Conservation (phyloP, 768 basidiomycete genomes). For the Dioszegia hungarica region DNA sequence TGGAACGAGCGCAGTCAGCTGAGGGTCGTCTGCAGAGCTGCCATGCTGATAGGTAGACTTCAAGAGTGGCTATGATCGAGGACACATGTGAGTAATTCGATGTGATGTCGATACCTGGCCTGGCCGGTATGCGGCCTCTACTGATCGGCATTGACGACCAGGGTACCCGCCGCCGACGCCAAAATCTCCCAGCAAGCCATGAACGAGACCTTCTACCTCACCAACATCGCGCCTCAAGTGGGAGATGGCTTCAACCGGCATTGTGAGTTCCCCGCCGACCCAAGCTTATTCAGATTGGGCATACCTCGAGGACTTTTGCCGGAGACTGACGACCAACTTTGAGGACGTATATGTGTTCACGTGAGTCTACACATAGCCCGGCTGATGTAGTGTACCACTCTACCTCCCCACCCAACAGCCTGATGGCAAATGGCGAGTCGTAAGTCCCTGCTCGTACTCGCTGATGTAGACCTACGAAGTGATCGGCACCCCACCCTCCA, state of each 20-base stretch:
- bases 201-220: slow-evolving; percentile 90
- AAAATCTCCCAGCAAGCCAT: slow-evolving; percentile 86
- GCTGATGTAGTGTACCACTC: slow-evolving; percentile 61
- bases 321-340: slow-evolving; percentile 78
- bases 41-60: too few species aligned
- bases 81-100: slow-evolving; percentile 95
- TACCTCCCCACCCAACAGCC: slow-evolving; percentile 79
- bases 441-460: not conserved
- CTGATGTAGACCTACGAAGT: slow-evolving; percentile 70
- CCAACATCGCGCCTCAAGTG: slow-evolving; percentile 97
- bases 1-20: too few species aligned
- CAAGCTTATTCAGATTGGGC: slow-evolving; percentile 72
- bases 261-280: slow-evolving; percentile 57
- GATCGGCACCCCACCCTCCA: slow-evolving; percentile 82
- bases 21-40: too few species aligned
- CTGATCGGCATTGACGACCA: too few species aligned
- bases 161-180: slow-evolving; percentile 96
- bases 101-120: slow-evolving; percentile 38
- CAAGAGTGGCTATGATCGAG: slow-evolving; percentile 87
- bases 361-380: slow-evolving; percentile 22
- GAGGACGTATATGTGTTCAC: slow-evolving; percentile 97
- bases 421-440: slow-evolving; percentile 94
- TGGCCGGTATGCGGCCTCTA: too few species aligned
- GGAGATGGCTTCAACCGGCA: slow-evolving; percentile 96
- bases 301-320: slow-evolving; percentile 92